Conservation (phyloP, 129 eudicot genomes). For the Lactuca saligna region DNA sequence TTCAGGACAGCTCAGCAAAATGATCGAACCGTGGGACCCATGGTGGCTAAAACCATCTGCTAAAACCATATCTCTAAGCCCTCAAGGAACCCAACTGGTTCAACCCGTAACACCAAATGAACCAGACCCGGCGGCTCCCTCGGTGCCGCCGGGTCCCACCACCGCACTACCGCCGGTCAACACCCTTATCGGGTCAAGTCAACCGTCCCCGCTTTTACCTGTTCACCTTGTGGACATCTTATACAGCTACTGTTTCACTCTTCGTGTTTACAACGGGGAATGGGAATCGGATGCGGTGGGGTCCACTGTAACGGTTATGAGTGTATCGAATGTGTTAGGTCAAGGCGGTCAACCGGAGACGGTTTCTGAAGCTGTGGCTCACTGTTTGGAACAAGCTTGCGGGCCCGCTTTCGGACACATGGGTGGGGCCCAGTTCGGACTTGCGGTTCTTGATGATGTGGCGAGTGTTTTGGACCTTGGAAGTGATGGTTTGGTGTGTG, state of each 20-base stretch:
- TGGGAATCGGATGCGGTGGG: slow-evolving; percentile 76
- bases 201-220: slow-evolving; percentile 80
- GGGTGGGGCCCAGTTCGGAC: slow-evolving; percentile 76
- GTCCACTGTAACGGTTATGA: slow-evolving; percentile 49
- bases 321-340: slow-evolving; percentile 66
- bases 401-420: slow-evolving; percentile 62
- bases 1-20: slow-evolving; percentile 90
- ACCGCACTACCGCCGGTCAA: slow-evolving; percentile 52
- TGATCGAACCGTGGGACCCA: slow-evolving; percentile 93
- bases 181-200: slow-evolving; percentile 52
- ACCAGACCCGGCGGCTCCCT: slow-evolving; percentile 9
- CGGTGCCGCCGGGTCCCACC: slow-evolving; percentile 44
- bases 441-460: slow-evolving; percentile 62
- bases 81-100: slow-evolving; percentile 65
- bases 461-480: slow-evolving; percentile 48
- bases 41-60: slow-evolving; percentile 97
- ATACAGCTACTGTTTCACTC: slow-evolving; percentile 84
- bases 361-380: slow-evolving; percentile 50
- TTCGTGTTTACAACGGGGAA: slow-evolving; percentile 88
- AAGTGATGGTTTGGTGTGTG: slow-evolving; percentile 59
- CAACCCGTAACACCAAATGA: slow-evolving; percentile 56
- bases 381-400: slow-evolving; percentile 83
- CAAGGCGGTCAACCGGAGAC: slow-evolving; percentile 73
- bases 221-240: slow-evolving; percentile 78
- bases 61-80: slow-evolving; percentile 51